phyloP scores from a whole-genome alignment of 2,329 filamentous ascomycete species.

The Colletotrichum sp. region DNA sequence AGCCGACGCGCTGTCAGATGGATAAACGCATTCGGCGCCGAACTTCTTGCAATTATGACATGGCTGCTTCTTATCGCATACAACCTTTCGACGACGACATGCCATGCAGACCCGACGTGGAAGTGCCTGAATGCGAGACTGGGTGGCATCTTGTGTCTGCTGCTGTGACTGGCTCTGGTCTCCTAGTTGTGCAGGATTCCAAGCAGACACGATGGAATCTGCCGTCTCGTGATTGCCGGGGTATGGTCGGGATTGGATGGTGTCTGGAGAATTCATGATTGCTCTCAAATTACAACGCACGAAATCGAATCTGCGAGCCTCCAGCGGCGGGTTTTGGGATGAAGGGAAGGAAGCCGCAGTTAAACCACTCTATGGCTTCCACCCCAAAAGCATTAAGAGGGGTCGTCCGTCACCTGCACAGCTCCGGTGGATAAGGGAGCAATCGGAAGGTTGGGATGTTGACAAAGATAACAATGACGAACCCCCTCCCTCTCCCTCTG shows the following conservation, averaged over 20 bases:
- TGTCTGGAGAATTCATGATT: neutral
- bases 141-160: neutral
- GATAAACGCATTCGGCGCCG: neutral
- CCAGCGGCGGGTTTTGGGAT: neutral
- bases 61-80: neutral
- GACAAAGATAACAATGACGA: neutral
- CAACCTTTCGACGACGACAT: neutral
- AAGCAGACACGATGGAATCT: neutral
- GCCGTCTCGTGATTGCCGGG: neutral
- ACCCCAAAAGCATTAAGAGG: neutral
- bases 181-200: neutral
- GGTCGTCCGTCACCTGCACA: neutral
- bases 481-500: neutral
- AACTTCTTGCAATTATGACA: neutral
- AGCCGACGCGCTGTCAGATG: neutral
- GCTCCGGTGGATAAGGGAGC: neutral
- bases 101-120: neutral
- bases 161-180: neutral
- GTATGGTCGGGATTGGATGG: neutral
- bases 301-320: neutral
- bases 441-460: neutral
- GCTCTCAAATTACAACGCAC: neutral
- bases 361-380: neutral
- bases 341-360: neutral
- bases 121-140: neutral